Evolutionary conservation across 2,329 filamentous ascomycete genomes (phyloP).

Genomic region (Pleurostoma richardsiae): DNA sequence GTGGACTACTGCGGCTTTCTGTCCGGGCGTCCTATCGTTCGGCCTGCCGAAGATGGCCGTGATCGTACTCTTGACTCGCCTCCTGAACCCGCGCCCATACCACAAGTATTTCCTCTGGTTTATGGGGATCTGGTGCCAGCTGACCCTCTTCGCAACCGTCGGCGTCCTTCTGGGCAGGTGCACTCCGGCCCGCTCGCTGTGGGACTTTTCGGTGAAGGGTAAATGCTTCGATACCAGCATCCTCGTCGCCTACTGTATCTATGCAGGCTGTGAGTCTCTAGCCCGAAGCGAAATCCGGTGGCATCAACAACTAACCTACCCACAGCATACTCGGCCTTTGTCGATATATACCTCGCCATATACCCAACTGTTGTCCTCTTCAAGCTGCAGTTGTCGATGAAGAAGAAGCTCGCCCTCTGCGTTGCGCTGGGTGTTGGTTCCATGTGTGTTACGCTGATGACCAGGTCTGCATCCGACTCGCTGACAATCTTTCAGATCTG

Average conservation of each 20-base stretch:
- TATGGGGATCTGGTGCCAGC: conserved; percentile 20
- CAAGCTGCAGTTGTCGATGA: conserved; percentile 27
- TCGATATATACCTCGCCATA: conserved; percentile 36
- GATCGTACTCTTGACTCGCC: conserved; percentile 27
- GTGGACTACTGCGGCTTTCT: conserved; percentile 29
- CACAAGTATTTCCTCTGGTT: conserved; percentile 30
- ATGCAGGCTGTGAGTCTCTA: conserved; percentile 26
- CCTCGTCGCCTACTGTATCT: conserved; percentile 32
- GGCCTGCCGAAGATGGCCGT: conserved; percentile 35
- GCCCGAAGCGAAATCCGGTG: not conserved
- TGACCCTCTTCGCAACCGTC: conserved; percentile 20
- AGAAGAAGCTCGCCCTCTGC: conserved; percentile 33
- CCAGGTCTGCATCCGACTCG: not conserved
- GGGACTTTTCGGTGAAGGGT: conserved; percentile 25
- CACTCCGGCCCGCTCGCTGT: conserved; percentile 28
- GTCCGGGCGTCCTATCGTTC: conserved; percentile 31
- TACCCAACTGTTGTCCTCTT: conserved; percentile 32
- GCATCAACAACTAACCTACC: not conserved
- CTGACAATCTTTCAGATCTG: conserved; percentile 11
- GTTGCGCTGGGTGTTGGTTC: conserved; percentile 31
- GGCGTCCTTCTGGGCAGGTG: conserved; percentile 37
- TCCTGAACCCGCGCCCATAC: conserved; percentile 27
- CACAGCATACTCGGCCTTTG: conserved; percentile 25
- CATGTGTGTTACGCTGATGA: conserved; percentile 17
- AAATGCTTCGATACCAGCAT: conserved; percentile 27